Base-by-base conservation (phyloP, 208 protist species). In the Leishmania martiniquensis region DNA sequence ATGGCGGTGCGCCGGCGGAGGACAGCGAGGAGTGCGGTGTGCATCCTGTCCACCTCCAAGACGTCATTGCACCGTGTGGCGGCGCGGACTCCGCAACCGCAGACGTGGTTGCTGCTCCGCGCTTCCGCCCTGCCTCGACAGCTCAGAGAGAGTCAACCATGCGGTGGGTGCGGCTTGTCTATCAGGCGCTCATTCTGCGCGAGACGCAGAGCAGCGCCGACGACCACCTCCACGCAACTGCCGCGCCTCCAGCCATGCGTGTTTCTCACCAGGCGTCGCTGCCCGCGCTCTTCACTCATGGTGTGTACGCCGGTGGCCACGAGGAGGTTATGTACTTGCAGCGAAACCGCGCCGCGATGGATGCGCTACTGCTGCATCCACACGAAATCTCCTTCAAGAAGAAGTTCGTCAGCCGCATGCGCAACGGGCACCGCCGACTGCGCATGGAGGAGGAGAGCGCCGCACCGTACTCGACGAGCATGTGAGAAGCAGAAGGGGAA, bases 301-400 rank as follows among this genome's bases (percentile, higher is more conserved):
- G 93, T 42, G 89, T 76, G 20, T 91, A 91, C 74, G 88, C 86
- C 12, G 93, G 93, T 34, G 85, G 90, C 1, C 59, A 75, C 44
- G 54, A 77, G 20, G 90, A 95, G 79, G 86, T 97, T 73, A 83
- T 76, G 13, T 97, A 97, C 76, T 75, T 97, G 76, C 84, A 87
- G 72, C 82, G 81, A 55, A 97, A 97, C 71, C 84, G 81, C 34
- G 75, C 80, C 17, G 93, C 93, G 3, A 77, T 95, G 77, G 89
- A 97, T 74, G 91, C 90, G 69, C 44, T 97, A 49, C 80, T 97
- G 62, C 85, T 97, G 75, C 89, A 90, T 75, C 90, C 93, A 7
- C 92, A 97, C 68, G 93, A 97, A 70, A 83, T 94, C 45, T 75
- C 84, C 3, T 89, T 93, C 29, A 94, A 94, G 82, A 84, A 86